These are phyloP conservation scores for Zanthoxylum bungeanum DNA, from an alignment of 345 rosid genomes.

Conservation along the genomic window DNA sequence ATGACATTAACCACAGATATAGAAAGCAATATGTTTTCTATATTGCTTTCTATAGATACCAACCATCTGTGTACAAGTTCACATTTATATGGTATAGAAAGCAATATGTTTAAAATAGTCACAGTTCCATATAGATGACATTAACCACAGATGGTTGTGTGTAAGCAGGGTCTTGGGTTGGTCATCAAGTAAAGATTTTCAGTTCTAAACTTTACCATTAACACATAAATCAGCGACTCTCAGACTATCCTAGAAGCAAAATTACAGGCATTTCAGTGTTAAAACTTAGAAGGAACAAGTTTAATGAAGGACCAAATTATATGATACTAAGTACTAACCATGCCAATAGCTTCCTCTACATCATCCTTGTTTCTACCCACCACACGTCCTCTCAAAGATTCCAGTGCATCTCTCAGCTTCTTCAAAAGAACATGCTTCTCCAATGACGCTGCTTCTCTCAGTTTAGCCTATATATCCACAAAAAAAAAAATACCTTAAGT, in stretches of 20 bases:
- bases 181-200: not conserved
- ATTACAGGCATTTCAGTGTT: not conserved
- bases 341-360: conserved; percentile 87
- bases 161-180: not conserved
- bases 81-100: too few species aligned
- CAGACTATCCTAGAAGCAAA: not conserved
- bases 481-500: conserved; percentile 1
- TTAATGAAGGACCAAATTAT: not conserved
- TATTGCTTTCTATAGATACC: too few species aligned
- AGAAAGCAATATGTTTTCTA: too few species aligned
- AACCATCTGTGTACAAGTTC: too few species aligned
- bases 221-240: not conserved
- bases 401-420: conserved; percentile 94
- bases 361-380: conserved; percentile 94
- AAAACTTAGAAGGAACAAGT: not conserved
- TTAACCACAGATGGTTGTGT: not conserved
- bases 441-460: conserved; percentile 86
- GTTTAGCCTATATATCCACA: conserved; percentile 64
- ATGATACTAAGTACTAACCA: conserved; percentile 48
- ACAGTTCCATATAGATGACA: not conserved
- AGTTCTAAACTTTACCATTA: not conserved
- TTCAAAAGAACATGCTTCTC: conserved; percentile 97
- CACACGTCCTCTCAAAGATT: conserved; percentile 85
- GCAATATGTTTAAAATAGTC: not conserved
- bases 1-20: not conserved